Conservation (phyloP, 148 eudicot genomes). For the Spergularia marina region DNA sequence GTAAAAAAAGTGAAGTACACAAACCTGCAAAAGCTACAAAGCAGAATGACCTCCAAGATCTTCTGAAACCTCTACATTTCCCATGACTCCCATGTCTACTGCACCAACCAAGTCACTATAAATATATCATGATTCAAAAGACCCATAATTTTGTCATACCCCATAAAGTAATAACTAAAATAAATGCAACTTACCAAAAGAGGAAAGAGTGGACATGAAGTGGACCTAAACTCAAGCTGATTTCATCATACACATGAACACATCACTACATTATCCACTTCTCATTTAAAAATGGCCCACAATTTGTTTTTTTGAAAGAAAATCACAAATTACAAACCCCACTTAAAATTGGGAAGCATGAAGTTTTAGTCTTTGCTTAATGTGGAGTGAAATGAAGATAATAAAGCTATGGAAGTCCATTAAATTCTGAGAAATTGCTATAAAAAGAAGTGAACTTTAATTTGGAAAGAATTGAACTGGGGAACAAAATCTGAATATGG, state of each 20-base stretch:
- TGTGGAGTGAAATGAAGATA: not conserved
- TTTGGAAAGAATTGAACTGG: not conserved
- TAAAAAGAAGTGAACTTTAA: not conserved
- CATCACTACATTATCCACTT: conserved; percentile 24
- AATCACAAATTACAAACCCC: not conserved
- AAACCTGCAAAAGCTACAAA: conserved; percentile 31
- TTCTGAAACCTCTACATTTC: conserved; percentile 24
- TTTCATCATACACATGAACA: not conserved
- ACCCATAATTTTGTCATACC: conserved; percentile 3
- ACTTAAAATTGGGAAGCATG: not conserved
- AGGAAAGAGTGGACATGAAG: conserved; percentile 12
- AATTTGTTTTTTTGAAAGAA: not conserved
- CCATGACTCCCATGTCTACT: conserved; percentile 16
- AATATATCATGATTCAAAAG: not conserved
- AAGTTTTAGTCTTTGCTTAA: not conserved
- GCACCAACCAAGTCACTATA: not conserved
- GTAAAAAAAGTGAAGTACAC: not conserved
- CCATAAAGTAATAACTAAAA: not conserved
- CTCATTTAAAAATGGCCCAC: conserved; percentile 19
- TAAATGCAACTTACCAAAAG: not conserved
- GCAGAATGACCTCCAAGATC: conserved; percentile 20
- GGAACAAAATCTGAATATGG: conserved; percentile 23
- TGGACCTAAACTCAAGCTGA: conserved; percentile 19
- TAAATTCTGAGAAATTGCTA: not conserved
- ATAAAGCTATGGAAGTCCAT: not conserved